phyloP scores from a whole-genome alignment of 495 filamentous ascomycete species.

The Hypoxylon subgilvum region DNA sequence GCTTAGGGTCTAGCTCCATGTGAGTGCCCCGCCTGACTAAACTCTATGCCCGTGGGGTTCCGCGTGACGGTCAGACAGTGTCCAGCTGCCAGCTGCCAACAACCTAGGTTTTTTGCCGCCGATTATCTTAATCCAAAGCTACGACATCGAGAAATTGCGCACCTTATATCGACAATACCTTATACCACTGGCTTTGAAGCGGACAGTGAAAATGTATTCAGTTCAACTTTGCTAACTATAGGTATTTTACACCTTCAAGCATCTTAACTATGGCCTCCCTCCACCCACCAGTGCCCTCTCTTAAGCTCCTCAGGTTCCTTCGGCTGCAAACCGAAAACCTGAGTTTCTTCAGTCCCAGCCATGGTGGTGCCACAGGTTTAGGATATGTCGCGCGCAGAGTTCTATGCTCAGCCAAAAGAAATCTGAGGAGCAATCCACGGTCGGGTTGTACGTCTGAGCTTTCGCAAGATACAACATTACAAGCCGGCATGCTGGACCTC shows the following conservation, averaged over 20 bases:
- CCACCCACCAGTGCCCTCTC: conserved; percentile 58
- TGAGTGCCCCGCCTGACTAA: background rate
- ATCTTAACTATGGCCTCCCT: conserved; percentile 39
- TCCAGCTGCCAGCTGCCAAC: too few species aligned
- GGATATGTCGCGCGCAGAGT: conserved; percentile 25
- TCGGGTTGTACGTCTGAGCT: background rate
- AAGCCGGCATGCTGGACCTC: conserved; percentile 53
- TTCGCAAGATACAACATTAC: conserved; percentile 38
- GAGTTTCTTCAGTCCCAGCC: conserved; percentile 56
- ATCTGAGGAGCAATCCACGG: conserved; percentile 18
- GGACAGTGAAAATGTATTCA: conserved; percentile 18
- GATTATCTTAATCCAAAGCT: background rate
- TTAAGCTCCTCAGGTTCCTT: conserved; percentile 65
- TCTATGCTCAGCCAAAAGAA: conserved; percentile 35
- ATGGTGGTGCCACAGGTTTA: conserved; percentile 39
- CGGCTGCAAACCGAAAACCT: conserved; percentile 63
- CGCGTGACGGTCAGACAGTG: too few species aligned
- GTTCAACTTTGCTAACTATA: conserved; percentile 20
- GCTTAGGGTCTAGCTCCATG: too few species aligned
- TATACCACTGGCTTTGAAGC: background rate
- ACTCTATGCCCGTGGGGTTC: too few species aligned
- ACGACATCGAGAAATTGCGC: too few species aligned
- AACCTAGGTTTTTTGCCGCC: background rate
- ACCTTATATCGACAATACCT: too few species aligned
- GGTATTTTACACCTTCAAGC: background rate